Conservation (phyloP, 2,329 filamentous ascomycete genomes). For the Botrytis fabae region DNA sequence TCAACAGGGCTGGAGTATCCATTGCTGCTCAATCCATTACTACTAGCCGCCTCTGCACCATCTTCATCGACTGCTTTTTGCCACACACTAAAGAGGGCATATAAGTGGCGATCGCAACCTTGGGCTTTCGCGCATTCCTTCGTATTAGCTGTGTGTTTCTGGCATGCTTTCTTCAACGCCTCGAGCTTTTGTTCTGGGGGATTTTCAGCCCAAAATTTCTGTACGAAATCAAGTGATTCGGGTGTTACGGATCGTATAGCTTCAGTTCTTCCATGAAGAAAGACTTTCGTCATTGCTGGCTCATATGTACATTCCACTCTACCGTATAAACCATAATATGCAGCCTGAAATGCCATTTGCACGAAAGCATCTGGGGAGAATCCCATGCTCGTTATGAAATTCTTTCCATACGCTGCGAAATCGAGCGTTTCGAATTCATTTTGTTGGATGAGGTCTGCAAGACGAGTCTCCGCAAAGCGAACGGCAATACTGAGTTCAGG, state of each 20-base stretch:
- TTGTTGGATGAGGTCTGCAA: slow-evolving; percentile 93
- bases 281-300: slow-evolving; percentile 96
- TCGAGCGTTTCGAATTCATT: slow-evolving; percentile 95
- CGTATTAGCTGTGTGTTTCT: slow-evolving; percentile 78
- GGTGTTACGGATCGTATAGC: slow-evolving; percentile 83
- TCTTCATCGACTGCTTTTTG: slow-evolving; percentile 83
- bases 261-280: slow-evolving; percentile 90
- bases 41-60: slow-evolving; percentile 51
- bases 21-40: slow-evolving; percentile 50
- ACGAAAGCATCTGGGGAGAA: slow-evolving; percentile 97
- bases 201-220: slow-evolving; percentile 92
- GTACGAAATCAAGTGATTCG: slow-evolving; percentile 84
- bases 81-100: slow-evolving; percentile 93
- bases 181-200: slow-evolving; percentile 81
- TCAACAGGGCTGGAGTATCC: slow-evolving; percentile 61
- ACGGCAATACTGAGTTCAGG: slow-evolving; percentile 88
- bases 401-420: slow-evolving; percentile 88
- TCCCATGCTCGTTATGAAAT: slow-evolving; percentile 95
- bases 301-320: slow-evolving; percentile 95
- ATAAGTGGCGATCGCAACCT: slow-evolving; percentile 89
- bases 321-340: slow-evolving; percentile 95
- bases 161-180: slow-evolving; percentile 77
- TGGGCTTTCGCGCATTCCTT: slow-evolving; percentile 85
- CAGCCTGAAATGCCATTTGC: slow-evolving; percentile 98
- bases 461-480: slow-evolving; percentile 89